Base-by-base conservation (phyloP, 2,329 filamentous ascomycete species). In the Pseudogymnoascus sp. region DNA sequence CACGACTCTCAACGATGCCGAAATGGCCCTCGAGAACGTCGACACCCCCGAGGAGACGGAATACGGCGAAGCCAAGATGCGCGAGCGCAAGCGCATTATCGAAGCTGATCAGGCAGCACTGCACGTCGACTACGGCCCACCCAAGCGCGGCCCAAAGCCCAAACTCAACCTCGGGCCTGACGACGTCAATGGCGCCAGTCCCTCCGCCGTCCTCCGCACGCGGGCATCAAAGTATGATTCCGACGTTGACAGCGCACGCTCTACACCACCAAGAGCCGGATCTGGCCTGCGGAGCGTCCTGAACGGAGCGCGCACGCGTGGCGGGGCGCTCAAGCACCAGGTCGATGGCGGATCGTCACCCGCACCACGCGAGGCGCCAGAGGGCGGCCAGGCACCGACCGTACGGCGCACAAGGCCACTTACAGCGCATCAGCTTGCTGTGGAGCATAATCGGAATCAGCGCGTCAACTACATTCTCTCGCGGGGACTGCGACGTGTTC, bases 391-490 rank as follows among this genome's bases (percentile, higher is more conserved):
- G 80, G 66, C 77, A 61, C 59, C 59, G 7, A 42, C 59, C 53
- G 78, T 80, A 19, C 78, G 84, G 64, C 87, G 91, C 71, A 86
- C 87, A 7, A 83, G 90, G 1, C 90, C 90, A 2, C 84, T 91
- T 0, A 95, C 90, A 0, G 88, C 89, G 37, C 90, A 95, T 74
- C 90, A 95, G 74, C 79, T 92, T 40, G 90, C 90, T 0, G 88
- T 95, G 1, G 89, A 92, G 73, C 83, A 87, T 63, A 92, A 93
- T 74, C 82, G 90, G 16, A 88, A 85, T 65, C 85, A 90, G 70
- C 86, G 90, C 5, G 90, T 93, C n/a, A 88, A 92, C 70, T 88
- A 92, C 70, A 90, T 91, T 61, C 82, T 95, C 14, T 87, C 91
- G 68, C 85, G 87, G n/a, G 87, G 88, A 31, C 78, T 93, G 35